Conservation (phyloP, 2,329 filamentous ascomycete species). For the Ceratocystis variospora region DNA sequence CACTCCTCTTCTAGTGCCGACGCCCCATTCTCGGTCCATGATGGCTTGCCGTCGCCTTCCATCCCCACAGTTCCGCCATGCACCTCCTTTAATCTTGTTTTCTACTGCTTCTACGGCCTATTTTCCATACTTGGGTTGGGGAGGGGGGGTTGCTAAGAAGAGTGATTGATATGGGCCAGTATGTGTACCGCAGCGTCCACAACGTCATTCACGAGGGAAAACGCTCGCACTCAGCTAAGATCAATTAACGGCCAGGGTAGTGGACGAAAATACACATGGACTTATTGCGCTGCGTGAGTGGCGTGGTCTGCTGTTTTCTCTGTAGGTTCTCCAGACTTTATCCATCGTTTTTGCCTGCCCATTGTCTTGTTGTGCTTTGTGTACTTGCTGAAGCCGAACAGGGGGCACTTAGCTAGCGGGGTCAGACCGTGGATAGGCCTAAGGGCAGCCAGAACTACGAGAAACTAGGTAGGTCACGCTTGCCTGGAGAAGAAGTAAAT, state of each 20-base stretch:
- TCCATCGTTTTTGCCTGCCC: background rate
- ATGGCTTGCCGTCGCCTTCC: background rate
- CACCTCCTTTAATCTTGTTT: background rate
- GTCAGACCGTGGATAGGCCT: background rate
- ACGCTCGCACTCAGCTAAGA: background rate
- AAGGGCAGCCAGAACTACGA: background rate
- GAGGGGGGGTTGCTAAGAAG: background rate
- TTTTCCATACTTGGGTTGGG: too few relatives aligned
- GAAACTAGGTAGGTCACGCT: background rate
- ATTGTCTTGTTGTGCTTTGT: background rate
- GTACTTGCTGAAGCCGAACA: background rate
- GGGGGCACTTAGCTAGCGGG: background rate
- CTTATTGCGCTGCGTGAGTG: background rate
- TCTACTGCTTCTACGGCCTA: too few relatives aligned
- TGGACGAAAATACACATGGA: background rate
- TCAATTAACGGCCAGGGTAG: background rate
- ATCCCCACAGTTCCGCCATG: background rate
- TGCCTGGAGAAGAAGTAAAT: background rate
- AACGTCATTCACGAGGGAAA: conserved; percentile 2
- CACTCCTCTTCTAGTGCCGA: background rate
- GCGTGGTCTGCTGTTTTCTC: background rate
- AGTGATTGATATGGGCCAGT: background rate
- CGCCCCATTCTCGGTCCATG: background rate
- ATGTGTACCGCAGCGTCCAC: background rate
- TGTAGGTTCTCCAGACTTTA: background rate